A percentile compares a stretch with the other conserved stretches of the same genome.
Evolutionary conservation across 2,329 filamentous ascomycete genomes (phyloP).

Genomic region (Kalaharituber pfeilii): DNA sequence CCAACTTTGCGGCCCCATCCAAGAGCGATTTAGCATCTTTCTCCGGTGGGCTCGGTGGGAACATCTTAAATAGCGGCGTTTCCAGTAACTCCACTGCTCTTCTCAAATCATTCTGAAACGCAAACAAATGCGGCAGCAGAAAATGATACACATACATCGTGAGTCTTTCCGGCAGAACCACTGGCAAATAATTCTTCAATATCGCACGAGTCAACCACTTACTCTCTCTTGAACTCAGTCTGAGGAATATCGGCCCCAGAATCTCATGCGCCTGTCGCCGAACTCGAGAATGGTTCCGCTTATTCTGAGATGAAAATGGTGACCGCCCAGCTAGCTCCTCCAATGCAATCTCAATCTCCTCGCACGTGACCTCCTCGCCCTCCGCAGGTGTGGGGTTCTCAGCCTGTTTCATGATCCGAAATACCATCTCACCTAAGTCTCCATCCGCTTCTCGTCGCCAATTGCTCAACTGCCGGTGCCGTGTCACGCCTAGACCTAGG

Average conservation of each 20-base stretch:
- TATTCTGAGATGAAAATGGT: constrained; percentile 14
- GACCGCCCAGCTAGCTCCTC: constrained; percentile 17
- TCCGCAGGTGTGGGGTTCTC: constrained; percentile 12
- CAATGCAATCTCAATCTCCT: constrained; percentile 18
- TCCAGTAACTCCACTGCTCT: constrained; percentile 10
- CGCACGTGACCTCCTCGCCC: constrained; percentile 12
- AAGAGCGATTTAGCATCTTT: constrained; percentile 6
- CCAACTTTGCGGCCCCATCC: constrained; percentile 7
- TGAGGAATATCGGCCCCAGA: constrained; percentile 14
- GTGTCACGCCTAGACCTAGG: constrained; percentile 14
- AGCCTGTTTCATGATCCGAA: constrained; percentile 16
- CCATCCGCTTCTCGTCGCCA: constrained; percentile 16
- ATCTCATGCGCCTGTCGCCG: constrained; percentile 9
- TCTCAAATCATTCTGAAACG: constrained; percentile 17
- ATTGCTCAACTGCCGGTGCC: constrained; percentile 13
- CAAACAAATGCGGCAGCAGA: constrained; percentile 19
- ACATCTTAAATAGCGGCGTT: constrained; percentile 7
- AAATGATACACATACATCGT: constrained; percentile 18
- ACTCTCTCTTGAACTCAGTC: constrained; percentile 17
- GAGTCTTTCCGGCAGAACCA: constrained; percentile 14
- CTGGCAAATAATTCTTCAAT: constrained; percentile 17
- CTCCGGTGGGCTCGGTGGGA: constrained; percentile 9
- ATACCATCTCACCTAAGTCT: constrained; percentile 18
- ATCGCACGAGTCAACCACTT: constrained; percentile 22
- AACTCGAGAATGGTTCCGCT: constrained; percentile 1